phyloP scores from a whole-genome alignment of 1,284 basidiomycete species.

The Rhodotorula mucilaginosa region DNA sequence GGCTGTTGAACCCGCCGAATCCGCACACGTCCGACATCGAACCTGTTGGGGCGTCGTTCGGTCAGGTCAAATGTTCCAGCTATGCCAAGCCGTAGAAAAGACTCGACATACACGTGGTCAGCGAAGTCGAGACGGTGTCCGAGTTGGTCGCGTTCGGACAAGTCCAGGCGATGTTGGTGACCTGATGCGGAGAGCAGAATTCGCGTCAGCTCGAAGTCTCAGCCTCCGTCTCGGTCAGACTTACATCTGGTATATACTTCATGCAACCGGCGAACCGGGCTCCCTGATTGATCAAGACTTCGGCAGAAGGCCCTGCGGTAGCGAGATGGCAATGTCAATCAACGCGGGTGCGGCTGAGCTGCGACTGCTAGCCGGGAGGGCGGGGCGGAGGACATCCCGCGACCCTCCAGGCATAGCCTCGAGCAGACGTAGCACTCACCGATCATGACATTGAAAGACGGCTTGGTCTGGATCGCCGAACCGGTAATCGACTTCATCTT shows the following conservation, averaged over 20 bases:
- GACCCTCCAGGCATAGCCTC: background rate
- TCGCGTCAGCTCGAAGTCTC: slow-evolving; percentile 5
- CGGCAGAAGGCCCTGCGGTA: slow-evolving; percentile 71
- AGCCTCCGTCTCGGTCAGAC: slow-evolving; percentile 18
- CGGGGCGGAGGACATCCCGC: no score
- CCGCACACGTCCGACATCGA: slow-evolving; percentile 80
- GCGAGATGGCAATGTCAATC: background rate
- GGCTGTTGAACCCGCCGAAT: slow-evolving; percentile 70
- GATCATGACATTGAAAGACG: slow-evolving; percentile 80
- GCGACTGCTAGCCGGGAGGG: no score
- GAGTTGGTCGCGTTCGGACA: background rate
- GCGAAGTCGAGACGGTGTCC: background rate
- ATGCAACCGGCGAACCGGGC: slow-evolving; percentile 88
- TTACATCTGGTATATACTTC: slow-evolving; percentile 57
- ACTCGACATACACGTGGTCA: slow-evolving; percentile 4
- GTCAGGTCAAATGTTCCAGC: background rate
- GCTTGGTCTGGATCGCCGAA: slow-evolving; percentile 54
- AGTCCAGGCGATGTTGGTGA: slow-evolving; percentile 44
- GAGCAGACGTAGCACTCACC: slow-evolving; percentile 4
- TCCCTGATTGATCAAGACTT: slow-evolving; percentile 78
- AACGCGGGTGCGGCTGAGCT: no score
- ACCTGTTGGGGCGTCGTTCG: slow-evolving; percentile 59
- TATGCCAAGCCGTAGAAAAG: background rate
- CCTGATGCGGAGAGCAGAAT: no score
- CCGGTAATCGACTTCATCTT: slow-evolving; percentile 43